Percentiles rank a stretch among this genome's conserved stretches.
These are phyloP conservation scores for Picochlorum sp. DNA, from an alignment of 139 green algal genomes.

Conservation along the genomic window DNA sequence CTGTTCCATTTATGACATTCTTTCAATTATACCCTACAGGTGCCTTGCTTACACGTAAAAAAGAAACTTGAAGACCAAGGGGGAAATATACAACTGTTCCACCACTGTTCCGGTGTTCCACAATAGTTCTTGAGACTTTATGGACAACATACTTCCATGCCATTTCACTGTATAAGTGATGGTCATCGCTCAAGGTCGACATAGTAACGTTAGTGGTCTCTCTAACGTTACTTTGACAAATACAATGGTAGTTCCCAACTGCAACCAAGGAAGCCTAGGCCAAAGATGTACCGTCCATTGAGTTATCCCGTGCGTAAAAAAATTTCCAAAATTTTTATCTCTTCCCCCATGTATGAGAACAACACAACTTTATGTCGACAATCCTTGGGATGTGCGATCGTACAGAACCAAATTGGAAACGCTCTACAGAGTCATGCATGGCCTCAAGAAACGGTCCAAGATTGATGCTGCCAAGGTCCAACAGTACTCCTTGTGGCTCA, in stretches of 20 bases:
- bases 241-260: not conserved
- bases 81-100: not conserved
- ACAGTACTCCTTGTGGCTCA: too few relatives aligned
- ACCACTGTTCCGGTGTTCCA: constrained; percentile 6
- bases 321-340: constrained; percentile 7
- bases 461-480: too few relatives aligned
- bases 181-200: not conserved
- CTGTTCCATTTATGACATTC: constrained; percentile 8
- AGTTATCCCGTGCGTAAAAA: not conserved
- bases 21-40: constrained; percentile 4
- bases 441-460: too few relatives aligned
- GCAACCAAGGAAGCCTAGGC: constrained; percentile 5
- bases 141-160: constrained; percentile 2
- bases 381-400: constrained; percentile 2
- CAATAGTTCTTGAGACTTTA: constrained; percentile 5
- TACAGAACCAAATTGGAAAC: not conserved
- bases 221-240: constrained; percentile 6
- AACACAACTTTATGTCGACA: constrained; percentile 5
- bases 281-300: not conserved
- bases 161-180: not conserved
- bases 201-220: not conserved
- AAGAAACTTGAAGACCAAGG: constrained; percentile 6
- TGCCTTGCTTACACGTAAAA: constrained; percentile 6
- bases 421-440: too few relatives aligned
- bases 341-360: constrained; percentile 1